Evolutionary conservation across 1,284 basidiomycete genomes (phyloP).

Genomic region (Melanopsichium pennsylvanicum): DNA sequence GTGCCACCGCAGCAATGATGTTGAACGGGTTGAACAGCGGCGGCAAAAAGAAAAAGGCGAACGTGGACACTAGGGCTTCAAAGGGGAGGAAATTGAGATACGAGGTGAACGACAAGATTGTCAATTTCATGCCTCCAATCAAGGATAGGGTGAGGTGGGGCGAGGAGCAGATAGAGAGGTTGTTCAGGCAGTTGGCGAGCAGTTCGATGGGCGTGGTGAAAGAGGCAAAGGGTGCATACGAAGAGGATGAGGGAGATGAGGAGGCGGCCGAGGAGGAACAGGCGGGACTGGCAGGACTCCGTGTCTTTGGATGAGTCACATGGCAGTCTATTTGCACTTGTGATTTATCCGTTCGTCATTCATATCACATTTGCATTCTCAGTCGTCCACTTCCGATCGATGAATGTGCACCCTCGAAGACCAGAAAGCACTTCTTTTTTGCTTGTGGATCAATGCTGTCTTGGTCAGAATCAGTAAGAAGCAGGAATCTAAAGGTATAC

Average conservation of each 20-base stretch:
- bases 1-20: slow-evolving; percentile 27
- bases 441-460: too few relatives aligned
- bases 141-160: slow-evolving; percentile 42
- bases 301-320: slow-evolving; percentile 28
- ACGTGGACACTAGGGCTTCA: slow-evolving; percentile 57
- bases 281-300: slow-evolving; percentile 28
- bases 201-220: slow-evolving; percentile 10
- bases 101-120: slow-evolving; percentile 62
- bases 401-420: too few relatives aligned
- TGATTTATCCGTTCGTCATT: background rate
- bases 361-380: background rate
- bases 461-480: too few relatives aligned
- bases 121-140: slow-evolving; percentile 65
- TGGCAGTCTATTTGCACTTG: background rate
- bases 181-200: slow-evolving; percentile 54
- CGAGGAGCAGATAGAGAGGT: slow-evolving; percentile 53
- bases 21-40: slow-evolving; percentile 11
- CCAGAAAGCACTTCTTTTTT: too few relatives aligned
- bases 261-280: slow-evolving; percentile 10
- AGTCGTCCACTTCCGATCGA: too few relatives aligned
- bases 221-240: slow-evolving; percentile 1
- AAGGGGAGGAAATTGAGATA: slow-evolving; percentile 62
- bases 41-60: slow-evolving; percentile 45
- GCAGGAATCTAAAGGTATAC: too few relatives aligned
- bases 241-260: slow-evolving; percentile 1